Base-by-base conservation (phyloP, 1,284 basidiomycete genomes). In the Heterobasidion occidentale region DNA sequence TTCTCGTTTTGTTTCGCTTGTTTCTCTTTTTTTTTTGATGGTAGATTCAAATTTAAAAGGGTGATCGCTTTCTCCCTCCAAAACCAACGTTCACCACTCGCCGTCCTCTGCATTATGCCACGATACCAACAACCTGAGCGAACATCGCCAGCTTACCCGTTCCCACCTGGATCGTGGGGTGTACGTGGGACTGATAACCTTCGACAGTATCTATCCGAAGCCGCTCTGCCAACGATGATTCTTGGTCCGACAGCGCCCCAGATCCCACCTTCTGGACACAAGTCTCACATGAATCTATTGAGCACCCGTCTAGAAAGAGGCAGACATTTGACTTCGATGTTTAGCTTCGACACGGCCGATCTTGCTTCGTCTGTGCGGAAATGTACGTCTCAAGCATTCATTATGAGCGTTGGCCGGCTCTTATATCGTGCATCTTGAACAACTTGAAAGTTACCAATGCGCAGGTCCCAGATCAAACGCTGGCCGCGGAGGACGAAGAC, bases 191-290 rank as follows among this genome's bases (percentile, higher is more conserved):
- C 17, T 17, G 46, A 62, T 15, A 78, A 81, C 59, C 68, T 84
- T 15, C 68, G 69, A 55, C 64, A 68, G 58, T 83, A 82, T 61
- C 65, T 83, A 4, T 70, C 70, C 33, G 68, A 72, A 50, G 76
- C 78, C 15, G 65, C 54, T 7, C 74, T 86, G 19, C 84, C 85
- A 0, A 57, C 56, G 7, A 77, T 86, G 72, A 62, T 61, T 15
- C 67, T 74, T 46, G 67, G 70, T 55, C 59, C 67, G 19, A 62
- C 61, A 46, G 68, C 71, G n/a, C 70, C 72, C 2, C 47, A 59
- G 19, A 63, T 74, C 58, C 78, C 78, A 15, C 69, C 73, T 2
- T 54, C 62, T 7, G 76, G 75, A 33, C 73, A 77, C 56, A 77
- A 73, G 60, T 74, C 73, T 57, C 76, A 79, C 61, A 61, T 64